A percentile compares a stretch with the other conserved stretches of the same genome.
Conservation (phyloP, 306 rosid genomes). For the Purshia tridentata region DNA sequence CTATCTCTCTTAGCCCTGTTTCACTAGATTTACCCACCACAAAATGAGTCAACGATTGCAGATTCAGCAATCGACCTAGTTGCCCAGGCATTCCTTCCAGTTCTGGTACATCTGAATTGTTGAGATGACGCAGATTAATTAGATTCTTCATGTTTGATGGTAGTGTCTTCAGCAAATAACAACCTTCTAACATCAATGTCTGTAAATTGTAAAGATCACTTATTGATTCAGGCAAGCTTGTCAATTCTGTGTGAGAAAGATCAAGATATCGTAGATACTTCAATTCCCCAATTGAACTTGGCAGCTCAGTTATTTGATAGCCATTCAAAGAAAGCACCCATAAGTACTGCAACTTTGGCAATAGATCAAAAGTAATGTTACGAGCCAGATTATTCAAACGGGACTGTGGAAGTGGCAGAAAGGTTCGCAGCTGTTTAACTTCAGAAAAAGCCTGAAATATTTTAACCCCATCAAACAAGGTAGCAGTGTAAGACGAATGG, state of each 20-base stretch:
- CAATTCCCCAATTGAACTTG: neutral
- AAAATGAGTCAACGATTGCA: neutral
- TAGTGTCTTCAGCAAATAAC: neutral
- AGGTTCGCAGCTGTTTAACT: neutral
- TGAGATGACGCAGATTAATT: slow-evolving; percentile 1
- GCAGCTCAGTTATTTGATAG: neutral
- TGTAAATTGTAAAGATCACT: slow-evolving; percentile 15
- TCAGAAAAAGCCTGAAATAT: neutral
- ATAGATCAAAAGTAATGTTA: neutral
- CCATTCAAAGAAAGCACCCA: neutral
- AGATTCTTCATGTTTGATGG: slow-evolving; percentile 1
- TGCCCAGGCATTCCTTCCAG: neutral
- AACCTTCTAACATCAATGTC: neutral
- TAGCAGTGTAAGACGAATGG: no score
- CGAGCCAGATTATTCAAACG: neutral
- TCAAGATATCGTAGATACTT: slow-evolving; percentile 18
- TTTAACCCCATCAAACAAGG: no score
- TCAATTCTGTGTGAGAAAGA: neutral
- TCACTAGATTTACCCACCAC: no score
- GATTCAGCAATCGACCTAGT: neutral
- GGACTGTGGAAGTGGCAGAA: neutral
- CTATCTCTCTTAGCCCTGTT: neutral
- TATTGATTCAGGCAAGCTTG: slow-evolving; percentile 5
- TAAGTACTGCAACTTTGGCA: slow-evolving; percentile 5
- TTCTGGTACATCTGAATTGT: neutral